phyloP scores from a whole-genome alignment of 73 alveolate genomes.

The Breviolum minutum region DNA sequence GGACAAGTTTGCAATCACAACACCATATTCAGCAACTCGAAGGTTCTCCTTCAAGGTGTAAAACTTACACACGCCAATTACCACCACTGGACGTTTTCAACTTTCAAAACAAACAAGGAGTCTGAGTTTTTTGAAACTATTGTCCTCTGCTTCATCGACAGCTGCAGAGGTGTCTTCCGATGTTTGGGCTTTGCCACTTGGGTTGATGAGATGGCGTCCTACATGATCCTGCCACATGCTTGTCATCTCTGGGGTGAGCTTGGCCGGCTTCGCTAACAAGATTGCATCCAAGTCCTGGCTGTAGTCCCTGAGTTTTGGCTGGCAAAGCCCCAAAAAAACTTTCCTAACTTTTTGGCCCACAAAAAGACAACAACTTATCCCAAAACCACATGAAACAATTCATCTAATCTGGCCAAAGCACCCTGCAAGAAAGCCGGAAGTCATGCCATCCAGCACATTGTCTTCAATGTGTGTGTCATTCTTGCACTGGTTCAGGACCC shows the following conservation, averaged over 20 bases:
- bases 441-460: background rate
- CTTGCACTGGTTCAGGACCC: background rate
- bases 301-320: background rate
- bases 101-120: background rate
- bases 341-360: no score
- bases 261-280: background rate
- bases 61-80: background rate
- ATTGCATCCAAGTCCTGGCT: background rate
- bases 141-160: background rate
- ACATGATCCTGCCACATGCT: background rate
- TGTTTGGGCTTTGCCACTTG: background rate
- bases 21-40: slow-evolving; percentile 10
- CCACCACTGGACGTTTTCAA: no score
- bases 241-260: background rate
- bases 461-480: background rate
- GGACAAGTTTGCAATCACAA: background rate
- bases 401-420: background rate
- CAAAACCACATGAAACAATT: background rate
- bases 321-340: background rate
- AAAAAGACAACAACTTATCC: background rate
- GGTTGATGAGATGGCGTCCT: background rate
- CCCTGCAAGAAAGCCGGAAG: background rate
- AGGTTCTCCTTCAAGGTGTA: background rate
- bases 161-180: background rate
- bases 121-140: background rate